phyloP scores from a whole-genome alignment of 2,329 filamentous ascomycete genomes.

The Truncatella angustata region DNA sequence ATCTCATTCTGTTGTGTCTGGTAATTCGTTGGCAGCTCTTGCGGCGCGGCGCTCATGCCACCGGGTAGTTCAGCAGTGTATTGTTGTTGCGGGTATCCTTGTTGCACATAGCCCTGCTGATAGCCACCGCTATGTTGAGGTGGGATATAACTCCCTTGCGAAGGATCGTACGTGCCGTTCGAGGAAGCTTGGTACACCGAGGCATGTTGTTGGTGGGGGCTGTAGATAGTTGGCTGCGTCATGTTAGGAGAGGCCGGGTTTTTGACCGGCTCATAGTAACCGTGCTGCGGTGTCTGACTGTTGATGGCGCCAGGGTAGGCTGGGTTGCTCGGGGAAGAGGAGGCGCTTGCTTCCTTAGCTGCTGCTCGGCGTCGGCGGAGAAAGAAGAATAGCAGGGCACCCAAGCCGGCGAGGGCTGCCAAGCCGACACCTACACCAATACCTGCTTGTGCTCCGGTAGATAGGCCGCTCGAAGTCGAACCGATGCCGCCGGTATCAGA shows the following conservation, averaged over 20 bases:
- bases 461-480: conserved; percentile 15
- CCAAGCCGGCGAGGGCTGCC: conserved; percentile 20
- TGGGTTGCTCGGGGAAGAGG: not conserved
- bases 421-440: conserved; percentile 31
- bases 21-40: conserved; percentile 1
- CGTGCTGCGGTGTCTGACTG: not conserved
- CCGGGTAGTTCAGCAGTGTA: not conserved
- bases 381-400: conserved; percentile 23
- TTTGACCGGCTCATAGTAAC: conserved; percentile 4
- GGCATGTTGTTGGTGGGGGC: not conserved
- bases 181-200: not conserved
- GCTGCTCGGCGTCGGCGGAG: not conserved
- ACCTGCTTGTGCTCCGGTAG: conserved; percentile 32
- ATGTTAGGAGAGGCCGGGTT: not conserved
- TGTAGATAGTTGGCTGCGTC: not conserved
- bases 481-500: not conserved
- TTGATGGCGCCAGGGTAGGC: not conserved
- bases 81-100: not conserved
- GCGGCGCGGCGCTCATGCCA: not conserved
- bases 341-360: not conserved
- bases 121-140: not conserved
- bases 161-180: no score
- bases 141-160: not conserved
- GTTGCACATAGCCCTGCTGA: conserved; percentile 1
- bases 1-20: not conserved